Percentiles rank a stretch among this genome's conserved stretches.
Evolutionary conservation across 345 rosid species (phyloP).

Genomic region (Lepidium didymum): DNA sequence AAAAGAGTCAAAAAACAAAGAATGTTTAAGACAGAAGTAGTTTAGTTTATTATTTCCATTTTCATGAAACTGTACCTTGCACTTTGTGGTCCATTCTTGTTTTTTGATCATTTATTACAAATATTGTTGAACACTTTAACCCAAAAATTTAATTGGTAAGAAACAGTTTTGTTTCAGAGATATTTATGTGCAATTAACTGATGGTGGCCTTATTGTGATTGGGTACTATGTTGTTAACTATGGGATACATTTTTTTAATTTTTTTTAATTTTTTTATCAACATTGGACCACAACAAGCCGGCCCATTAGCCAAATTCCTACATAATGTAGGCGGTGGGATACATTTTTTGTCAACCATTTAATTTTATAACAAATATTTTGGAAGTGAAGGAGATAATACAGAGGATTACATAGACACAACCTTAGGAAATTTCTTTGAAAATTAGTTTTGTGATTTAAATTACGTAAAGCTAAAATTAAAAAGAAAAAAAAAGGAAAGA

Average conservation of each 20-base stretch:
- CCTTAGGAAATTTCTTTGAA: no score
- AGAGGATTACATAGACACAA: no score
- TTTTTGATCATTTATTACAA: background rate
- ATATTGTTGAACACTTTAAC: slow-evolving; percentile 17
- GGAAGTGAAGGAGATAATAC: no score
- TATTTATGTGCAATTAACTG: slow-evolving; percentile 12
- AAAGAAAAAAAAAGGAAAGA: no score
- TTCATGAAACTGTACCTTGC: slow-evolving; percentile 31
- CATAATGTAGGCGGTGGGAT: no score
- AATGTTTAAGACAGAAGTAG: slow-evolving; percentile 12
- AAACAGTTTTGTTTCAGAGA: slow-evolving; percentile 9
- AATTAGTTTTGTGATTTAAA: no score
- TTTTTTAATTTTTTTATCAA: no score
- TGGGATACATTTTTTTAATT: background rate
- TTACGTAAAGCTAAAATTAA: no score
- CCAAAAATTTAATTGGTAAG: background rate
- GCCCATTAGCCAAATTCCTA: no score
- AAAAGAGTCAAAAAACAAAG: slow-evolving; percentile 28
- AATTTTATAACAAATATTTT: no score
- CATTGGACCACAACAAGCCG: no score
- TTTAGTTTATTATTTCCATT: slow-evolving; percentile 20
- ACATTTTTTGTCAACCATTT: no score
- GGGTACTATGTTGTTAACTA: background rate
- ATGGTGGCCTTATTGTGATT: background rate
- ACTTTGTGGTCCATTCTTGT: slow-evolving; percentile 22